A percentile compares a stretch with the other conserved stretches of the same genome.
These are phyloP conservation scores for Sporothrix variecibatus DNA, from an alignment of 2,329 filamentous ascomycete species.

Conservation along the genomic window DNA sequence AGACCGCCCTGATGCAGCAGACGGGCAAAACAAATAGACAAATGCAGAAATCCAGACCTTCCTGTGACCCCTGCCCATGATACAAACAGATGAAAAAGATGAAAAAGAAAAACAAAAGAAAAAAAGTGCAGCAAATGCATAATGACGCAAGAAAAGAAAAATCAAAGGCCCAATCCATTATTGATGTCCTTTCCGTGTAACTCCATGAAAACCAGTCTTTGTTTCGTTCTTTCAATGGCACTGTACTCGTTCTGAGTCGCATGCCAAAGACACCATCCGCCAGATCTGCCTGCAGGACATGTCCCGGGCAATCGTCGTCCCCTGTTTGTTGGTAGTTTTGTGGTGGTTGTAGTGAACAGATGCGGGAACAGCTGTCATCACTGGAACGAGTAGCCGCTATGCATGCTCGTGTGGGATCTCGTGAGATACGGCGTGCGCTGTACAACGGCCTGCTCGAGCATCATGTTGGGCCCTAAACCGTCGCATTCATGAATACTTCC, in stretches of 20 bases:
- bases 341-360: not conserved
- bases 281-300: not conserved
- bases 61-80: not conserved
- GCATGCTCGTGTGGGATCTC: not conserved
- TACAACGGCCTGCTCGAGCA: not conserved
- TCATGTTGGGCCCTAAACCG: constrained; percentile 17
- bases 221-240: not conserved
- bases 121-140: not conserved
- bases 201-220: not conserved
- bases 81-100: not conserved
- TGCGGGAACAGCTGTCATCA: no score
- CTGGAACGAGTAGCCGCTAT: not conserved
- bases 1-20: constrained; percentile 4
- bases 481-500: constrained; percentile 27
- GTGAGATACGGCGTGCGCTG: not conserved
- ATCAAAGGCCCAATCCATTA: not conserved
- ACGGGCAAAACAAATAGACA: not conserved
- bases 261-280: not conserved
- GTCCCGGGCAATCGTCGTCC: not conserved
- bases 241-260: not conserved
- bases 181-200: not conserved
- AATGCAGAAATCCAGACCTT: not conserved
- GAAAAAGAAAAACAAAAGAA: not conserved
- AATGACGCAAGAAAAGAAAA: not conserved
- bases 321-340: not conserved